Percentiles rank a stretch among this genome's conserved stretches.
These are phyloP conservation scores for Geopyxis carbonaria DNA, from an alignment of 495 filamentous ascomycete genomes.

Conservation along the genomic window DNA sequence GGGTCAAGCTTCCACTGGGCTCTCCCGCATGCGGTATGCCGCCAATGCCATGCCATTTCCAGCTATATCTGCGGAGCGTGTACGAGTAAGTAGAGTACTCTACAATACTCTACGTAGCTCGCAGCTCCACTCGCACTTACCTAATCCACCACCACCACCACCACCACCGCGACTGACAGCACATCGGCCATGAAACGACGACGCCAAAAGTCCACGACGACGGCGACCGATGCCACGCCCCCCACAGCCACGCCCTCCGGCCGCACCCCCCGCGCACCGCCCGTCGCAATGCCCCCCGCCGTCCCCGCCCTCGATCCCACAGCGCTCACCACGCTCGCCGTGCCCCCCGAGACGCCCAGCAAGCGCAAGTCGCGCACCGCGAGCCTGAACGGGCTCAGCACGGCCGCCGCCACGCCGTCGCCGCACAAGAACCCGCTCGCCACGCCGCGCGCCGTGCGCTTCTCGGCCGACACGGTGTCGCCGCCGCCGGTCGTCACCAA, in stretches of 20 bases:
- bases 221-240: not conserved
- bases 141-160: not conserved
- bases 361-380: conserved; percentile 9
- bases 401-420: conserved; percentile 17
- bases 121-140: too few species aligned
- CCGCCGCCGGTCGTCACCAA: conserved; percentile 28
- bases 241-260: not conserved
- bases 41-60: too few species aligned
- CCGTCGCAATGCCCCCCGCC: not conserved
- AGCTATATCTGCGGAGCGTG: too few species aligned
- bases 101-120: too few species aligned
- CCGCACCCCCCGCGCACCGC: not conserved
- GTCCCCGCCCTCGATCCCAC: not conserved
- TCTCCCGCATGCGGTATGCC: too few species aligned
- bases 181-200: conserved; percentile 1
- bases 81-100: too few species aligned
- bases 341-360: conserved; percentile 19
- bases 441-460: conserved; percentile 11
- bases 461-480: conserved; percentile 10
- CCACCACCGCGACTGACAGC: too few species aligned
- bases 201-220: not conserved
- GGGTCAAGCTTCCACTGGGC: too few species aligned
- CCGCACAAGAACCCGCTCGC: conserved; percentile 13
- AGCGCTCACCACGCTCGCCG: not conserved
- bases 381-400: conserved; percentile 2